Evolutionary conservation across 2,329 filamentous ascomycete genomes (phyloP).

Genomic region (Fusarium pininemorale): DNA sequence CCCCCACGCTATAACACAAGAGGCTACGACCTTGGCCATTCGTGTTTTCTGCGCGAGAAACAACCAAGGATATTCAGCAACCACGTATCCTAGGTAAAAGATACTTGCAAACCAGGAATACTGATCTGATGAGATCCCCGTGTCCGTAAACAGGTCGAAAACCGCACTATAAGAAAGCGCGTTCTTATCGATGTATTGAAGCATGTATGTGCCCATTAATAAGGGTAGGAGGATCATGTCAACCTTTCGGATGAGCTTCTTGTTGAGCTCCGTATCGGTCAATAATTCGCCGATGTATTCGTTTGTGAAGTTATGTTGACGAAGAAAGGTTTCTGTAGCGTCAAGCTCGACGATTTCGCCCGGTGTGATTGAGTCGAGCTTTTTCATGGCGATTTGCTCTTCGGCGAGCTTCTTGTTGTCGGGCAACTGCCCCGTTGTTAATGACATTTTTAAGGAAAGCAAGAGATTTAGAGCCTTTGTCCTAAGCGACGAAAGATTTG

Average conservation of each 20-base stretch:
- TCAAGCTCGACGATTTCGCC: constrained; percentile 33
- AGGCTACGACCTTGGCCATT: constrained; percentile 48
- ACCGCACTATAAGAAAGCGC: constrained; percentile 62
- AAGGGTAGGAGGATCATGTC: constrained; percentile 61
- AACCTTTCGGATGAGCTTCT: constrained; percentile 50
- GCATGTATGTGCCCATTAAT: constrained; percentile 57
- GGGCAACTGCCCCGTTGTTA: background rate
- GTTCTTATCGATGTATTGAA: constrained; percentile 66
- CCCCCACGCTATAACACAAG: constrained; percentile 49
- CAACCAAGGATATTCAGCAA: constrained; percentile 52
- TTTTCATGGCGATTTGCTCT: constrained; percentile 23
- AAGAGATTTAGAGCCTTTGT: accelerated
- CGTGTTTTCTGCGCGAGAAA: constrained; percentile 48
- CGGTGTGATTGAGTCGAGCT: constrained; percentile 20
- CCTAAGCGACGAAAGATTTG: accelerated
- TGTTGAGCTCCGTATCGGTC: constrained; percentile 17
- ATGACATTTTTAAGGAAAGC: background rate
- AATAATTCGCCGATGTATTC: constrained; percentile 35
- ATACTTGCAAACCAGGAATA: constrained; percentile 58
- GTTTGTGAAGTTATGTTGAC: constrained; percentile 32
- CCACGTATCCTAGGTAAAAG: constrained; percentile 31
- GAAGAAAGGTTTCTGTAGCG: constrained; percentile 30
- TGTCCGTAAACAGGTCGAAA: constrained; percentile 61
- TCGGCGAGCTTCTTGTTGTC: background rate
- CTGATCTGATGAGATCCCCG: constrained; percentile 54